Evolutionary conservation across 108 stramenopile species (phyloP).

Genomic region (Epipyxis sp.): DNA sequence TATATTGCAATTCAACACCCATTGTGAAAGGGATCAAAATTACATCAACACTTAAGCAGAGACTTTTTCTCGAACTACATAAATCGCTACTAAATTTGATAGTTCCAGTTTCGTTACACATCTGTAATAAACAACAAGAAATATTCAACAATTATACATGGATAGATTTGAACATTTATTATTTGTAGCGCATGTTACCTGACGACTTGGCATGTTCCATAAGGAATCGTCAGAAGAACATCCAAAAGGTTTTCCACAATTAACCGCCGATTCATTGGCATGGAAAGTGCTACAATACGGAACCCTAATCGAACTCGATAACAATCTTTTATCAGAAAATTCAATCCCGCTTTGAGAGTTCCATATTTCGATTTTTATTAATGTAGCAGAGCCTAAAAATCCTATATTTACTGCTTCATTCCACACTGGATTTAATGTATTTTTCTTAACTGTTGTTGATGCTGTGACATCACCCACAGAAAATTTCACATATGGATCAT

Average conservation of each 20-base stretch:
- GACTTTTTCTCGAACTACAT: background rate
- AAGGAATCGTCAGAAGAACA: constrained; percentile 20
- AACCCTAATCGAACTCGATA: background rate
- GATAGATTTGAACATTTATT: no score
- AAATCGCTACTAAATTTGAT: background rate
- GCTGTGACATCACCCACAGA: background rate
- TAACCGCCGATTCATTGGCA: background rate
- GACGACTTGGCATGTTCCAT: constrained; percentile 6
- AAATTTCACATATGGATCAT: constrained; percentile 18
- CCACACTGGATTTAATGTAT: constrained; percentile 15
- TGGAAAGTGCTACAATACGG: constrained; percentile 15
- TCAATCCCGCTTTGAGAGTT: background rate
- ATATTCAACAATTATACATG: no score
- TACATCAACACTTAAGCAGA: constrained; percentile 2
- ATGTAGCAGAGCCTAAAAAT: constrained; percentile 25
- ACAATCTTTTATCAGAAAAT: constrained; percentile 1
- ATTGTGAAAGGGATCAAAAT: background rate
- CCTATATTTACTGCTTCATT: background rate
- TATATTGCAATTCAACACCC: background rate
- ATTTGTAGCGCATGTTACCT: no score
- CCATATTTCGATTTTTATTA: constrained; percentile 16
- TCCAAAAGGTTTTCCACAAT: background rate
- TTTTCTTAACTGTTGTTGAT: background rate
- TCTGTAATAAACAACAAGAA: no score
- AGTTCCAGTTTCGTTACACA: background rate